Conservation (phyloP, 176 grass and related monocot species). For the Juncus inflexus region DNA sequence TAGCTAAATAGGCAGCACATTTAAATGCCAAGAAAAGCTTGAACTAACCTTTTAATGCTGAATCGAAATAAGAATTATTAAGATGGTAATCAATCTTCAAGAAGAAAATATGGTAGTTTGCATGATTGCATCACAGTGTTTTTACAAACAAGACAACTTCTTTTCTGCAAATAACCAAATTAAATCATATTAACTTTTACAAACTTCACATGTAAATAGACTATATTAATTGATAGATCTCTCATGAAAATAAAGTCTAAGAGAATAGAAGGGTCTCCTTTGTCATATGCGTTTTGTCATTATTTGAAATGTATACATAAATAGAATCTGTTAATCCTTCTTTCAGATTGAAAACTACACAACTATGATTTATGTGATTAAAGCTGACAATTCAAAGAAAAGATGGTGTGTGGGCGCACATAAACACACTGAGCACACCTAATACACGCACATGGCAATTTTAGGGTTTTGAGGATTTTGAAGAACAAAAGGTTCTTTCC, state of each 20-base stretch:
- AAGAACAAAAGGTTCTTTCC: conserved; percentile 22
- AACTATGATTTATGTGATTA: neutral
- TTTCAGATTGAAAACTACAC: conserved; percentile 4
- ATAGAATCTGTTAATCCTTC: neutral
- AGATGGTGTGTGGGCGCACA: conserved; percentile 19
- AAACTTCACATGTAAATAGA: too few species aligned
- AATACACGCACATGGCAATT: conserved; percentile 20
- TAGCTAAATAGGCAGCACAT: too few species aligned
- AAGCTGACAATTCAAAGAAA: conserved; percentile 27
- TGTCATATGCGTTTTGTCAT: conserved; percentile 1
- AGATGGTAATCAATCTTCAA: too few species aligned
- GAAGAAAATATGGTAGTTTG: too few species aligned
- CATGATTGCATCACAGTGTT: too few species aligned
- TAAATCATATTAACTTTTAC: too few species aligned
- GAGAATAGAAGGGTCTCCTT: conserved; percentile 6
- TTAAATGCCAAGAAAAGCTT: too few species aligned
- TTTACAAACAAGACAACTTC: too few species aligned
- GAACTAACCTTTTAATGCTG: too few species aligned
- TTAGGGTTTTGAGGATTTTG: neutral
- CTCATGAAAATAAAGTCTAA: neutral
- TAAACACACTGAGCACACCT: conserved; percentile 6
- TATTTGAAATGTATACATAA: conserved; percentile 1
- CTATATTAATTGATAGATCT: neutral
- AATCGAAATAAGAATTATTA: too few species aligned
- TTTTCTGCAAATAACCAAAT: too few species aligned